Percentiles rank a stretch among this genome's conserved stretches.
Evolutionary conservation across 1,284 basidiomycete genomes (phyloP).

Genomic region (Tylopilus sp.): DNA sequence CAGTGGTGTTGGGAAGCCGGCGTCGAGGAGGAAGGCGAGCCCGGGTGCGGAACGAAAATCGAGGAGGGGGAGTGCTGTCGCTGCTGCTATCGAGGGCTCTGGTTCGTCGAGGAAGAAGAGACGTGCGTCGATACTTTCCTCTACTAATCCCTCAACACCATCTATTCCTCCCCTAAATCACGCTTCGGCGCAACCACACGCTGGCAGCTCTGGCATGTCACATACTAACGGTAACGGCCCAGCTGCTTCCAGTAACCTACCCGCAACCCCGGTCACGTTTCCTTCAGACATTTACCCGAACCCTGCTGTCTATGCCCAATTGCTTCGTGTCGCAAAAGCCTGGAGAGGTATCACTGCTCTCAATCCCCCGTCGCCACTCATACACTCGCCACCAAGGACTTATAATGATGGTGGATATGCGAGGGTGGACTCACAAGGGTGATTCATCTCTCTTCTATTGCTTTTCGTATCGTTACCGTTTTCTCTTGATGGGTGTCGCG

Average conservation of each 20-base stretch:
- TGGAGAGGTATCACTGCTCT: slow-evolving; percentile 72
- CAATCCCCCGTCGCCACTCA: slow-evolving; percentile 29
- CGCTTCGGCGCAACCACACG: slow-evolving; percentile 11
- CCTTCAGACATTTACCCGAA: slow-evolving; percentile 37
- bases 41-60: slow-evolving; percentile 48
- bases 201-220: slow-evolving; percentile 17
- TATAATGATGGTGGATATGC: slow-evolving; percentile 22
- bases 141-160: slow-evolving; percentile 21
- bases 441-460: slow-evolving; percentile 16
- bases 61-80: slow-evolving; percentile 38
- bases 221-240: slow-evolving; percentile 18
- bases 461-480: not conserved
- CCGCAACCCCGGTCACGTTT: slow-evolving; percentile 36
- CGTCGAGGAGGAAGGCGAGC: slow-evolving; percentile 36
- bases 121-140: slow-evolving; percentile 38
- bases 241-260: slow-evolving; percentile 26
- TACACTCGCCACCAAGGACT: slow-evolving; percentile 21
- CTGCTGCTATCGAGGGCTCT: slow-evolving; percentile 37
- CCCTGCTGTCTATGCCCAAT: slow-evolving; percentile 47
- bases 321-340: slow-evolving; percentile 55
- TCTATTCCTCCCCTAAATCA: slow-evolving; percentile 18
- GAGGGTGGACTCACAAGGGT: slow-evolving; percentile 31
- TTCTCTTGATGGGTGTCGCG: slow-evolving; percentile 10
- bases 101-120: slow-evolving; percentile 39
- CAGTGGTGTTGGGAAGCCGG: slow-evolving; percentile 17